Evolutionary conservation across 2,329 filamentous ascomycete species (phyloP).

Genomic region (Trichophyton equinum): DNA sequence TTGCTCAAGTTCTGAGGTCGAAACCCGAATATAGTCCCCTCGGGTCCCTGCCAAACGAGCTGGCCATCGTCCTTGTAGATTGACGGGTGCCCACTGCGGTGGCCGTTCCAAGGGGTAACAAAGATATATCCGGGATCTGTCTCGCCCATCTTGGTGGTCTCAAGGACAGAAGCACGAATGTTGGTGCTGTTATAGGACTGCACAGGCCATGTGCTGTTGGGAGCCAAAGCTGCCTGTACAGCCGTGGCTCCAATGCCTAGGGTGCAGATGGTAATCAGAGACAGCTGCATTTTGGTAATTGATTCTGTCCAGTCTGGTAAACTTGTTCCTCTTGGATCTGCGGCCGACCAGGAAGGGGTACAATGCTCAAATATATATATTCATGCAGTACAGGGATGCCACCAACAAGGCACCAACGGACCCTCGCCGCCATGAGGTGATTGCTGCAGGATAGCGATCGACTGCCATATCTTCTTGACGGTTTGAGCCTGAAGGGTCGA

Average conservation of each 20-base stretch:
- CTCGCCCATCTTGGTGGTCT: slow-evolving; percentile 22
- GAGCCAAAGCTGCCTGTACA: not conserved
- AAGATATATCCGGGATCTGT: slow-evolving; percentile 26
- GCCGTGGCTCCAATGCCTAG: not conserved
- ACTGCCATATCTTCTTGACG: not conserved
- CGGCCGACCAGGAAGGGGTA: too few relatives aligned
- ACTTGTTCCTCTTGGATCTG: not conserved
- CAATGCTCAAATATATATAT: not conserved
- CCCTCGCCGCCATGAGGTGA: not conserved
- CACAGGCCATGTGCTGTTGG: slow-evolving; percentile 12
- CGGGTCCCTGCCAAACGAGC: slow-evolving; percentile 26
- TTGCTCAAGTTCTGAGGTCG: slow-evolving; percentile 25
- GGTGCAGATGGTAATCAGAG: not conserved
- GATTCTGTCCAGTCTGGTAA: not conserved
- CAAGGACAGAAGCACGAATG: slow-evolving; percentile 20
- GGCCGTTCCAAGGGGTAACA: slow-evolving; percentile 21
- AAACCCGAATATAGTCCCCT: slow-evolving; percentile 21
- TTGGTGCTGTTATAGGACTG: slow-evolving; percentile 12
- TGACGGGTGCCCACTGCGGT: slow-evolving; percentile 21
- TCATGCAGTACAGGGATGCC: not conserved
- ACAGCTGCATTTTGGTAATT: not conserved
- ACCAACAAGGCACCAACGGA: not conserved
- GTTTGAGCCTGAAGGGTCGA: not conserved
- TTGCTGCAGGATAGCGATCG: not conserved
- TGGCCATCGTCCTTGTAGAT: slow-evolving; percentile 27